phyloP scores from a whole-genome alignment of 495 filamentous ascomycete genomes.

The Staphylotrichum tortipilum region DNA sequence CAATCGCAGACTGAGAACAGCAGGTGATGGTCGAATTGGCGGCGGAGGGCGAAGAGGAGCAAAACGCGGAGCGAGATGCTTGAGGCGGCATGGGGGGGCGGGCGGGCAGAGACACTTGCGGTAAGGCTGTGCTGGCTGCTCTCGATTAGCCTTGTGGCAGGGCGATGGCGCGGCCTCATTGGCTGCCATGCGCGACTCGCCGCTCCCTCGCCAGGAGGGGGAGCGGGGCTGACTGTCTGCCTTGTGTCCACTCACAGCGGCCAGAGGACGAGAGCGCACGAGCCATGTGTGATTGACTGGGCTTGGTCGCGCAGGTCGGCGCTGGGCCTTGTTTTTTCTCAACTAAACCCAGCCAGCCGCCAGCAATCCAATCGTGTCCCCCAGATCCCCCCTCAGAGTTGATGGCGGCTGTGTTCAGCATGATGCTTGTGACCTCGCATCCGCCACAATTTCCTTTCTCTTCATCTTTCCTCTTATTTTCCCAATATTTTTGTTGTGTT shows the following conservation, averaged over 20 bases:
- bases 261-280: constrained; percentile 13
- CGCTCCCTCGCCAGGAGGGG: constrained; percentile 8
- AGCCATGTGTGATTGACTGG: constrained; percentile 8
- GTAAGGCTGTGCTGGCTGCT: constrained; percentile 27
- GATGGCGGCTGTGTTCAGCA: no score
- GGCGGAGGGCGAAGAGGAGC: constrained; percentile 1
- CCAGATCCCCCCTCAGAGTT: no score
- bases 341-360: no score
- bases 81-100: constrained; percentile 16
- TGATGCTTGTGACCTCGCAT: no score
- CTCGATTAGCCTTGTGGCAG: constrained; percentile 31
- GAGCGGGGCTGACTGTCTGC: constrained; percentile 16
- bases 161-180: constrained; percentile 13
- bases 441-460: no score
- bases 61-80: constrained; percentile 11
- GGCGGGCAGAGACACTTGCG: constrained; percentile 6
- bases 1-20: neutral
- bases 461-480: no score
- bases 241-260: constrained; percentile 16
- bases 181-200: constrained; percentile 11
- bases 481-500: no score
- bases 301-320: no score
- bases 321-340: no score
- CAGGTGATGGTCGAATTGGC: constrained; percentile 2
- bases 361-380: no score